Evolutionary conservation across 805 yeast genomes (phyloP).

Genomic region (Pichia membranifaciens): DNA sequence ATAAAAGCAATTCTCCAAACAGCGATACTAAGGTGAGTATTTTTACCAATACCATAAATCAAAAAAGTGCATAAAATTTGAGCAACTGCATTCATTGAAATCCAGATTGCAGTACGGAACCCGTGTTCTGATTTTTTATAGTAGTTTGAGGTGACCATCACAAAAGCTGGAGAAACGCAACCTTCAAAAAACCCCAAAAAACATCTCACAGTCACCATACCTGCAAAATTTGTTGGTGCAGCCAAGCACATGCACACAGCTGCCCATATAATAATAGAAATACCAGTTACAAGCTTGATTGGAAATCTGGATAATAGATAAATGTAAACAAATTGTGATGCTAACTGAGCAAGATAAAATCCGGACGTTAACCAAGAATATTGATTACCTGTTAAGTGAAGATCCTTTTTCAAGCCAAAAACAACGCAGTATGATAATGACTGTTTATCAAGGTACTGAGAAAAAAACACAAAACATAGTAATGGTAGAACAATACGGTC

Average conservation of each 20-base stretch:
- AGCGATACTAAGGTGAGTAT: constrained; percentile 34
- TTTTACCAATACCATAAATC: constrained; percentile 45
- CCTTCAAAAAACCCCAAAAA: constrained; percentile 48
- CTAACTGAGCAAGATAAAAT: constrained; percentile 35
- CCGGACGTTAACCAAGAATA: constrained; percentile 31
- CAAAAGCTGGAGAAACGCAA: constrained; percentile 51
- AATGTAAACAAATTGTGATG: constrained; percentile 49
- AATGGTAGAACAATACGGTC: constrained; percentile 35
- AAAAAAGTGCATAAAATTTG: constrained; percentile 43
- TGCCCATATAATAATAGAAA: constrained; percentile 58
- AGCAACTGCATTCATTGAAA: constrained; percentile 39
- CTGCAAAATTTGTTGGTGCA: constrained; percentile 35
- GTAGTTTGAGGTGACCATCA: constrained; percentile 51
- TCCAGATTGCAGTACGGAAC: constrained; percentile 31
- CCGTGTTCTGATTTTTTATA: constrained; percentile 45
- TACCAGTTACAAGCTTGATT: constrained; percentile 44
- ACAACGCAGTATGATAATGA: constrained; percentile 39
- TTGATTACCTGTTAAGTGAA: constrained; percentile 40
- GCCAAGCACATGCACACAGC: constrained; percentile 46
- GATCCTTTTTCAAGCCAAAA: constrained; percentile 46
- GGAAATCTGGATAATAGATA: constrained; percentile 49
- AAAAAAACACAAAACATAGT: constrained; percentile 20
- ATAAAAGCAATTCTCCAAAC: constrained; percentile 59
- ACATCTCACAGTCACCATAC: constrained; percentile 41
- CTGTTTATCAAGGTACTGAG: constrained; percentile 21